Evolutionary conservation across 805 yeast species (phyloP).

Genomic region (Saccharomycopsis schoenii): DNA sequence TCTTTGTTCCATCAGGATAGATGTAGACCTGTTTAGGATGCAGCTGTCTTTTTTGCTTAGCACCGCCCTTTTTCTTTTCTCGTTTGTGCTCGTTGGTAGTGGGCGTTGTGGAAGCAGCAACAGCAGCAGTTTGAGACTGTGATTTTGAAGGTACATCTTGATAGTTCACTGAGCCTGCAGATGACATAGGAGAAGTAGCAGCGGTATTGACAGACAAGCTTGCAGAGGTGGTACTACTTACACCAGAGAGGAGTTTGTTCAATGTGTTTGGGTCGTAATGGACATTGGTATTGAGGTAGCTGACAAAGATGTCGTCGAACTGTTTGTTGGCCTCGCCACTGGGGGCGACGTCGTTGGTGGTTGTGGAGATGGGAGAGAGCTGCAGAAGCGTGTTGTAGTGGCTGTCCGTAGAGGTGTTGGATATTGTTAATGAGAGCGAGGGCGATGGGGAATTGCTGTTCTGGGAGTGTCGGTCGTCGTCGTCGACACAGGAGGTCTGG

Average conservation of each 20-base stretch:
- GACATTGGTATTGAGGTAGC: constrained; percentile 8
- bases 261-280: constrained; percentile 8
- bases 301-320: background rate
- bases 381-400: constrained; percentile 9
- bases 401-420: constrained; percentile 15
- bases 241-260: constrained; percentile 6
- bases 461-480: background rate
- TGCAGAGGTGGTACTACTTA: background rate
- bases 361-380: constrained; percentile 9
- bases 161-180: background rate
- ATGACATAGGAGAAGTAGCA: background rate
- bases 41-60: background rate
- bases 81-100: background rate
- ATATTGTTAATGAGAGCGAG: constrained; percentile 9
- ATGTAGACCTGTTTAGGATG: background rate
- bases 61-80: background rate
- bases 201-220: constrained; percentile 1
- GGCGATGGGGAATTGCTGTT: constrained; percentile 14
- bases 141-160: background rate
- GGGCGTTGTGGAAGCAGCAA: background rate
- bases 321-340: background rate
- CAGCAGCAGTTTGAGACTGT: background rate
- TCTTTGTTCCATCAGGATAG: background rate
- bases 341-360: background rate
- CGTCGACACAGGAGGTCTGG: background rate